These are phyloP conservation scores for Alternaria atra DNA, from an alignment of 2,329 filamentous ascomycete genomes.

Conservation along the genomic window DNA sequence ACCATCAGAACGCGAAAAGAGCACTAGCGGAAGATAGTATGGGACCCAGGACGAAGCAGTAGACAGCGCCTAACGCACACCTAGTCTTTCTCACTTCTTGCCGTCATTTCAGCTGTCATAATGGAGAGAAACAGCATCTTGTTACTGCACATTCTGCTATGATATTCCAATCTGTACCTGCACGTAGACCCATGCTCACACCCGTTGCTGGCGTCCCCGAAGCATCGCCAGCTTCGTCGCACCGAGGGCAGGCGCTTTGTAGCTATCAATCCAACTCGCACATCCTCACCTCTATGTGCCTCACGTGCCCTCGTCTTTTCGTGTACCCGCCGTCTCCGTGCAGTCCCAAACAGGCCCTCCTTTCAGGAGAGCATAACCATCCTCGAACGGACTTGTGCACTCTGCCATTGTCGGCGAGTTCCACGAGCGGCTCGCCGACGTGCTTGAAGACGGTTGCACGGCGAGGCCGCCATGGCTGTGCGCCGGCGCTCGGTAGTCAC, in stretches of 20 bases:
- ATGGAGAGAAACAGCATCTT: not conserved
- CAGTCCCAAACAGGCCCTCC: not conserved
- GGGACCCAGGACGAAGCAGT: not conserved
- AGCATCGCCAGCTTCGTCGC: not conserved
- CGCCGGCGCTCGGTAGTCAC: not conserved
- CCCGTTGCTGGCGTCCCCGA: not conserved
- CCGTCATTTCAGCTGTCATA: not conserved
- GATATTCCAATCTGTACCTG: not conserved
- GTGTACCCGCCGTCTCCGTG: not conserved
- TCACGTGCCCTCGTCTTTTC: not conserved
- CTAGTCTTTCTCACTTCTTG: not conserved
- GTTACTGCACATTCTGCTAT: not conserved
- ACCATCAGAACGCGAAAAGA: not conserved
- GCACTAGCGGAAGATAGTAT: not conserved
- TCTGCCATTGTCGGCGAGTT: not conserved
- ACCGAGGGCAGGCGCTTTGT: not conserved
- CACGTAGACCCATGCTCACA: not conserved
- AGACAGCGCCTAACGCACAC: not conserved
- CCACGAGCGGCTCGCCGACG: not conserved
- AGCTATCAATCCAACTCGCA: not conserved
- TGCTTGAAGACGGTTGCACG: not conserved
- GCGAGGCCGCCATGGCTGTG: not conserved
- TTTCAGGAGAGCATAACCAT: not conserved
- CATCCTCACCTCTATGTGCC: not conserved
- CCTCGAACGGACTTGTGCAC: not conserved